Evolutionary conservation across 371 early-diverging fungal species (phyloP).

Genomic region (Gilbertella persicaria): DNA sequence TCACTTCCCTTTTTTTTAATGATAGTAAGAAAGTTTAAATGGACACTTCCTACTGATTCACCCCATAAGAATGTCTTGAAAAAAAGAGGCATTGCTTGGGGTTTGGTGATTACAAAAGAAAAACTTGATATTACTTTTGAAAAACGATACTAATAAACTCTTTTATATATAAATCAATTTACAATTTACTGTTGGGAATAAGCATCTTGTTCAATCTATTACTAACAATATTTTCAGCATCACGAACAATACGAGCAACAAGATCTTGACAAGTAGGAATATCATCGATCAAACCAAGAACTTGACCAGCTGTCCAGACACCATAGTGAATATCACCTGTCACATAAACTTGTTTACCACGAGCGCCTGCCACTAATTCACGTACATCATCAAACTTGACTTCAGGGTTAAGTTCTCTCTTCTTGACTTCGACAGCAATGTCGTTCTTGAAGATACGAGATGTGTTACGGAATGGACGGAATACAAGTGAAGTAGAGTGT

Average conservation of each 20-base stretch:
- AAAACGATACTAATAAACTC: slow-evolving; percentile 9
- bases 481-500: slow-evolving; percentile 67
- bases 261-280: slow-evolving; percentile 76
- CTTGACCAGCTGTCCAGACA: slow-evolving; percentile 80
- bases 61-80: slow-evolving; percentile 18
- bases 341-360: slow-evolving; percentile 71
- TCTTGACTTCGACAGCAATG: slow-evolving; percentile 70
- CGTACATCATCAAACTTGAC: slow-evolving; percentile 70
- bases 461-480: slow-evolving; percentile 80
- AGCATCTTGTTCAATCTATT: slow-evolving; percentile 22
- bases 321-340: slow-evolving; percentile 74
- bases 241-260: slow-evolving; percentile 55
- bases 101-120: slow-evolving; percentile 8
- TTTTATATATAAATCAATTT: not conserved
- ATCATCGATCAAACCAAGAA: slow-evolving; percentile 75
- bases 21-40: slow-evolving; percentile 28
- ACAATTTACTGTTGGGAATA: slow-evolving; percentile 22
- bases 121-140: slow-evolving; percentile 14
- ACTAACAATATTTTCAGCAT: slow-evolving; percentile 54
- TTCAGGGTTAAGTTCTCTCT: slow-evolving; percentile 58
- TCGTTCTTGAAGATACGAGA: slow-evolving; percentile 78
- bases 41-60: slow-evolving; percentile 21
- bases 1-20: not conserved
- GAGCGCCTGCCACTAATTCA: slow-evolving; percentile 68
- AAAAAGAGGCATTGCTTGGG: slow-evolving; percentile 17